A percentile compares a stretch with the other conserved stretches of the same genome.
phyloP scores from a whole-genome alignment of 805 yeast genomes.

The Limtongozyma cylindracea region DNA sequence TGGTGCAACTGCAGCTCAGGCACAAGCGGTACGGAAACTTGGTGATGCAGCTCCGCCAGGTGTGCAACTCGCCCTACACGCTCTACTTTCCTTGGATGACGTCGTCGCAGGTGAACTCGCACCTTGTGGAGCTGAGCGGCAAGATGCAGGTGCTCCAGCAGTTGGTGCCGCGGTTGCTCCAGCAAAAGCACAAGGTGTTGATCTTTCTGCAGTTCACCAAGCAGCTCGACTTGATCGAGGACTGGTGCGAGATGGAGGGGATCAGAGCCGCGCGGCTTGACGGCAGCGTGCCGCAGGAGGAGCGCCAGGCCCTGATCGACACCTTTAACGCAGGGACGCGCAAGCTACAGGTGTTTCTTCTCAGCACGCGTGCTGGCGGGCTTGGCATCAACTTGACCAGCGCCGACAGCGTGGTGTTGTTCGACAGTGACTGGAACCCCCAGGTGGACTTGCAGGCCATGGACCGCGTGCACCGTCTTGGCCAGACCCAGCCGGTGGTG shows the following conservation, averaged over 20 bases:
- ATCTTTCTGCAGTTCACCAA: slow-evolving; percentile 73
- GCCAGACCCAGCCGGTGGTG: slow-evolving; percentile 66
- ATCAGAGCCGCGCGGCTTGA: slow-evolving; percentile 37
- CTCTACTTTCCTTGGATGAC: slow-evolving; percentile 35
- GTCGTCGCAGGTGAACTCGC: slow-evolving; percentile 9
- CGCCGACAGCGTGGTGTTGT: slow-evolving; percentile 76
- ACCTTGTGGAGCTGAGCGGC: slow-evolving; percentile 21
- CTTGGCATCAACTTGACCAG: slow-evolving; percentile 67
- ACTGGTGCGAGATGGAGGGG: slow-evolving; percentile 31
- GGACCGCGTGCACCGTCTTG: slow-evolving; percentile 87
- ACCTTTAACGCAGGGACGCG: slow-evolving; percentile 12
- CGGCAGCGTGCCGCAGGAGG: slow-evolving; percentile 44
- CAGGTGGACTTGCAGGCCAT: slow-evolving; percentile 93
- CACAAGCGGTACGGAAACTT: no score
- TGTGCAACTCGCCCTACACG: slow-evolving; percentile 69
- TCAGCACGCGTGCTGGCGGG: slow-evolving; percentile 90
- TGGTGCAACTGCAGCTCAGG: no score
- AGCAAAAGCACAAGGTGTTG: slow-evolving; percentile 36
- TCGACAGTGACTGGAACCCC: slow-evolving; percentile 95
- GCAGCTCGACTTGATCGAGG: slow-evolving; percentile 61
- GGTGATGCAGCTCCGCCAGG: slow-evolving; percentile 62
- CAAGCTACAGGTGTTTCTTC: slow-evolving; percentile 25
- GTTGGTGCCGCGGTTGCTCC: slow-evolving; percentile 23
- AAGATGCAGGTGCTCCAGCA: slow-evolving; percentile 50
- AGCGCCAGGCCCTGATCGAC: slow-evolving; percentile 37